Percentiles rank a stretch among this genome's conserved stretches.
Conservation (phyloP, 208 protist species). For the Leishmania mexicana region DNA sequence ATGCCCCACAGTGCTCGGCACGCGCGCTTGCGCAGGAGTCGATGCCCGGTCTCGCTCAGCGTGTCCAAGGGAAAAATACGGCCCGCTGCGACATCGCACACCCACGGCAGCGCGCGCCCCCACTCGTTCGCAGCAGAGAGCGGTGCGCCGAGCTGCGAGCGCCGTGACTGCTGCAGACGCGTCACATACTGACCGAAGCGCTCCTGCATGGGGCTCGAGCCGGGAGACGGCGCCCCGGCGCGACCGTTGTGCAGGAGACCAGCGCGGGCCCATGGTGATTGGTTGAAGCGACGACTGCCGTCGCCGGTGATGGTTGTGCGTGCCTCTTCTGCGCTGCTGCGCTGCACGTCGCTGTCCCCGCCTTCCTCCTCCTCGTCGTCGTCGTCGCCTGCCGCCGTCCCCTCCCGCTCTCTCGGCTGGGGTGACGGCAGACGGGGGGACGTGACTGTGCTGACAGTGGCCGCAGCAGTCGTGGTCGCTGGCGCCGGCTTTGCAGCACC, state of each 20-base stretch:
- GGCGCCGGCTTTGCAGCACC: background rate
- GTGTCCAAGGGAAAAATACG: slow-evolving; percentile 34
- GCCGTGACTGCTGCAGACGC: background rate
- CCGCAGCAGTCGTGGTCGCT: background rate
- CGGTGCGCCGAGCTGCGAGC: background rate
- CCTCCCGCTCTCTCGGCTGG: background rate
- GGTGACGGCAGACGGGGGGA: background rate
- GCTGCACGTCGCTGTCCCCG: background rate
- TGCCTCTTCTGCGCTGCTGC: background rate
- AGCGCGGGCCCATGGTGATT: background rate
- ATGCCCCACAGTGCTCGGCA: slow-evolving; percentile 60
- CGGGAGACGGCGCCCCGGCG: background rate
- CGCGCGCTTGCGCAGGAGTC: slow-evolving; percentile 38
- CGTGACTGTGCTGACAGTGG: no score
- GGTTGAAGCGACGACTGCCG: background rate
- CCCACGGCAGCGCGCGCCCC: slow-evolving; percentile 40
- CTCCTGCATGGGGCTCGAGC: no score
- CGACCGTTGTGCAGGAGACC: background rate
- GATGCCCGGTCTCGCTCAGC: slow-evolving; percentile 24
- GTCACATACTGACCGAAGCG: background rate
- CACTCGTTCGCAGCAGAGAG: slow-evolving; percentile 11
- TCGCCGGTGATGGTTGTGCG: background rate
- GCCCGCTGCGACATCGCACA: slow-evolving; percentile 41
- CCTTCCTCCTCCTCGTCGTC: background rate
- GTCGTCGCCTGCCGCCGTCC: background rate